Evolutionary conservation across 257 asterid genomes (phyloP), one percentile per base, ranked within the genome.

Genomic region (Nicotiana tomentosiformis): DNA sequence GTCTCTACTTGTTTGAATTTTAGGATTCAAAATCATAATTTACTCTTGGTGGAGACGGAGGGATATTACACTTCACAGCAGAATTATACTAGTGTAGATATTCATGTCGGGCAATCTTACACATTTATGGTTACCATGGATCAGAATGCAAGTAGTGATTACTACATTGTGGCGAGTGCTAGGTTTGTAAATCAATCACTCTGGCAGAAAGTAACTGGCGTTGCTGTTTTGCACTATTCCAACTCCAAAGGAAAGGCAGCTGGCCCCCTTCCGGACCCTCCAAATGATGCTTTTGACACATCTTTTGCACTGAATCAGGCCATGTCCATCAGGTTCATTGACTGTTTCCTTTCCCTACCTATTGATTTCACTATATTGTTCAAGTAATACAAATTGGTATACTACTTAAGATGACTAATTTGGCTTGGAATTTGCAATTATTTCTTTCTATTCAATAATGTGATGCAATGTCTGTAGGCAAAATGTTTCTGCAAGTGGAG

Each of bases 61-160:
- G 99, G 99, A 78, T 87, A 88, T 32, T 96, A 96, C 87, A 91
- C 99, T 39, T 82, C 93, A 4, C 99, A 96, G 88, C 96, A 91
- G 90, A 94, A 94, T 77, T 96, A 87, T 70, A 86, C 93, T 20
- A 92, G 93, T 86, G 35, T 96, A 81, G 99, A 96, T 87, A 91
- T 94, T 65, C 98, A 94, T 85, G 99, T 96, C 14, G 99, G 99
- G 33, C 99, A 96, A 84, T 94, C 99, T 3, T 96, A 84, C 89
- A 72, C 96, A 11, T 96, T 96, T 81, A 87, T 96, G 55, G 94
- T 96, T 30, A 84, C 95, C 49, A 94, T 90, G 98, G 97, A 96
- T 90, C 99, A 96, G 88, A 96, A 96, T 77, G 99, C 99, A 77
- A 96, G 95, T 91, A 94, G 94, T 30, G 98, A 96, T 84, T 96